These are phyloP conservation scores for Meredithiella fracta DNA, from an alignment of 2,329 filamentous ascomycete species.

Conservation along the genomic window DNA sequence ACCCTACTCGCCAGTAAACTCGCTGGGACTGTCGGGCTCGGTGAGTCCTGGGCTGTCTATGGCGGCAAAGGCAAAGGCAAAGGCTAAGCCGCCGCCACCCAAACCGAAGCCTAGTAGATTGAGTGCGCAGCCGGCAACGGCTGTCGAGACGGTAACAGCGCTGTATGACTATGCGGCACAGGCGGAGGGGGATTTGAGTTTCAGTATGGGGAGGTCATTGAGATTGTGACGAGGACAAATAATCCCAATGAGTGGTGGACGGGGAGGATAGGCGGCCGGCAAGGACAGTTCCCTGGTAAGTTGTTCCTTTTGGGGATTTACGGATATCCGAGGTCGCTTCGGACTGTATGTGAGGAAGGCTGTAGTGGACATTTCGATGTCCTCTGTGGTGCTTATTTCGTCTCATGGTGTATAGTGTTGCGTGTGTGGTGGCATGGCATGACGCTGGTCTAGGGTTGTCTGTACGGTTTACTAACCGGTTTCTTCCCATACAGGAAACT, in stretches of 20 bases:
- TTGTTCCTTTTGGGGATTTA: constrained; percentile 9
- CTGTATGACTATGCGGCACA: constrained; percentile 95
- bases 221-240: constrained; percentile 65
- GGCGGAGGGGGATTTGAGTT: constrained; percentile 84
- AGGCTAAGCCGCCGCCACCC: constrained; percentile 54
- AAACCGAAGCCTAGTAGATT: constrained; percentile 67
- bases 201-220: constrained; percentile 79
- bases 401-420: neutral
- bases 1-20: constrained; percentile 43
- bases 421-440: neutral
- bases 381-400: neutral
- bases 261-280: constrained; percentile 59
- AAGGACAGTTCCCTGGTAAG: constrained; percentile 90
- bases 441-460: too few relatives aligned
- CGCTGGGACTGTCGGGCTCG: constrained; percentile 15
- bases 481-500: constrained; percentile 5
- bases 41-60: constrained; percentile 27
- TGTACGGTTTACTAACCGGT: constrained; percentile 2
- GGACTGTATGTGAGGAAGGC: too few relatives aligned
- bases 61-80: constrained; percentile 35
- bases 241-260: constrained; percentile 98
- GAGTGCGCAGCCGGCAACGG: constrained; percentile 37
- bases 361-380: too few relatives aligned
- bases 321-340: too few relatives aligned
- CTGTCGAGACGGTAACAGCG: constrained; percentile 67